Evolutionary conservation across 768 basidiomycete species (phyloP), one percentile per base, ranked within the genome.

Genomic region (Dendrothele bispora): DNA sequence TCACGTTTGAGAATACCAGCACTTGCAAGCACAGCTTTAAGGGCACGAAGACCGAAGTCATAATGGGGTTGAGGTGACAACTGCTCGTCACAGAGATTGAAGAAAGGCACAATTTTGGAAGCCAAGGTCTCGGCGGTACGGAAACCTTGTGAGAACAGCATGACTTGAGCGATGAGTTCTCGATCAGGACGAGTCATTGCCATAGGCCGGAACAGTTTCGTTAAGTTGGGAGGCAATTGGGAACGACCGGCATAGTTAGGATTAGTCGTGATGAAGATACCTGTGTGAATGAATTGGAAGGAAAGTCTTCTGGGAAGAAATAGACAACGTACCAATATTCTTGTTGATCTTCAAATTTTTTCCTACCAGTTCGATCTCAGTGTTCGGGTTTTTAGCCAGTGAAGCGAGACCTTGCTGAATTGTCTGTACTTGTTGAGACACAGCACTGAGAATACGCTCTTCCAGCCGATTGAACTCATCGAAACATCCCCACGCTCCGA

Each of bases 101-200:
- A 99, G 77, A 99, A 98, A 0, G 97, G 97, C 10, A 99, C 97
- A 49, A 98, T 91, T 69, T 98, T 98, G 46, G 92, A 92, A 2
- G 97, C 97, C n/a, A 99, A 80, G 0, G 84, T 88, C 67, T 99
- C 97, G 6, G 97, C 97, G 11, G 94, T 94, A 30, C 97, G 84
- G 83, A 98, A 99, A 52, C 97, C 97, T 73, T 98, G 97, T 17
- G 97, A 98, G 74, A 98, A 98, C 38, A 99, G 74, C 91, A 98
- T 94, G 64, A 99, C 97, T 70, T 99, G 97, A 3, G 97, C 97
- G 59, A 99, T 99, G 39, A 99, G 85, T 65, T 99, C 95, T 50
- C 94, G 86, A 65, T 98, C 97, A 21, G 97, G 97, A 42, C 92
- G 84, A 6, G 97, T 97, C 97, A 99, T 99, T 28, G 97, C 93